Evolutionary conservation across 306 rosid species (phyloP).

Genomic region (Vicia sativa): DNA sequence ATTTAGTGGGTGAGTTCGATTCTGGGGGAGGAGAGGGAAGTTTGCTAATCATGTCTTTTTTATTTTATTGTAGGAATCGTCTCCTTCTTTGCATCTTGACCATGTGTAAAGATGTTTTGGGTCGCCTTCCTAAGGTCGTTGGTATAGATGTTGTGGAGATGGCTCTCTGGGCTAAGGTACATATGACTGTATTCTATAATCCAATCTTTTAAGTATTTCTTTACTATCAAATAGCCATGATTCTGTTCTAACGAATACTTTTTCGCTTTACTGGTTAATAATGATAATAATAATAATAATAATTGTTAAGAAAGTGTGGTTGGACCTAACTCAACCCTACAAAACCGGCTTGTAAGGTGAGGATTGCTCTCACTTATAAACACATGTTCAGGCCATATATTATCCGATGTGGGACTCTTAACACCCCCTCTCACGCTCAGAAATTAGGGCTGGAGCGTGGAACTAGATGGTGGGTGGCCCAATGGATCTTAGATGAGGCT

Average conservation of each 20-base stretch:
- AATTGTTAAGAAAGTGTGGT: too few species aligned
- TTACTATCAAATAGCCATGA: conserved; percentile 23
- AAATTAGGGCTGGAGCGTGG: too few species aligned
- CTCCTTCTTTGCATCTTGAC: conserved; percentile 73
- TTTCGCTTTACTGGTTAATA: background rate
- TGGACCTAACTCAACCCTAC: too few species aligned
- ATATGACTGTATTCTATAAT: conserved; percentile 36
- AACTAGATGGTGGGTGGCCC: too few species aligned
- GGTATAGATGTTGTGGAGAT: conserved; percentile 97
- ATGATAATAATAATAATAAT: background rate
- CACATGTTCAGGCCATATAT: too few species aligned
- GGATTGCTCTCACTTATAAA: too few species aligned
- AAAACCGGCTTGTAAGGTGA: too few species aligned
- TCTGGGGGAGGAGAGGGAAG: conserved; percentile 12
- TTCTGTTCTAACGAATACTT: conserved; percentile 25
- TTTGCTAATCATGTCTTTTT: conserved; percentile 28
- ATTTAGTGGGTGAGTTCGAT: conserved; percentile 17
- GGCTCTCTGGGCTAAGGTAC: conserved; percentile 99
- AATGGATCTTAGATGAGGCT: too few species aligned
- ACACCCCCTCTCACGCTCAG: too few species aligned
- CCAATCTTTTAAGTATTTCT: conserved; percentile 31
- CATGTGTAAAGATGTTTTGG: conserved; percentile 80
- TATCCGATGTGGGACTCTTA: too few species aligned
- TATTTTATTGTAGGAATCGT: conserved; percentile 66
- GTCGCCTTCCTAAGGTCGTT: conserved; percentile 92